Conservation (phyloP, 164 flowering plant genomes). For the Cinnamomum micranthum region DNA sequence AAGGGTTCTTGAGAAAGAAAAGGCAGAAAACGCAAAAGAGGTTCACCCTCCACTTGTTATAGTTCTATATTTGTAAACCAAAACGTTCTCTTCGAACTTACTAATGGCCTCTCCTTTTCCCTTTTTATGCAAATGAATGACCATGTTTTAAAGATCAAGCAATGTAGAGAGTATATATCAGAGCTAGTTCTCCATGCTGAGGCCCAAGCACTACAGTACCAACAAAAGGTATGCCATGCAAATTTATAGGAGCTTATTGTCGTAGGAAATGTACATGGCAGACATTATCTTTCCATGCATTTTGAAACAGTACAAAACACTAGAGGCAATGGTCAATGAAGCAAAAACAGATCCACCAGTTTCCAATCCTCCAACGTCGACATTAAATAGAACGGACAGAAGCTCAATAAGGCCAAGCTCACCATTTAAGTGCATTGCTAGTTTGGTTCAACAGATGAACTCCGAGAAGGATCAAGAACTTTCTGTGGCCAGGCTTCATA, state of each 20-base stretch:
- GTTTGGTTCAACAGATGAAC: constrained; percentile 78
- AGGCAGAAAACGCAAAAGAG: constrained; percentile 50
- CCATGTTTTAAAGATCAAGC: constrained; percentile 46
- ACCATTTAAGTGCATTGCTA: constrained; percentile 80
- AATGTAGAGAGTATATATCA: constrained; percentile 61
- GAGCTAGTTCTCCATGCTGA: constrained; percentile 83
- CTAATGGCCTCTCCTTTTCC: constrained; percentile 7
- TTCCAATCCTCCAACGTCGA: constrained; percentile 22
- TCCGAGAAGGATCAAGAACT: constrained; percentile 77
- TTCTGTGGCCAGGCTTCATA: constrained; percentile 48
- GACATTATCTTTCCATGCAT: neutral
- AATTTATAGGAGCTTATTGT: neutral
- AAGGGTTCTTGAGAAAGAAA: constrained; percentile 55
- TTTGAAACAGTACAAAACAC: constrained; percentile 59
- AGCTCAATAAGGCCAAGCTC: constrained; percentile 61
- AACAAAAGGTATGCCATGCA: constrained; percentile 60
- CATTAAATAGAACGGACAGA: constrained; percentile 46
- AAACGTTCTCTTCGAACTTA: neutral
- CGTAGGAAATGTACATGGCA: neutral
- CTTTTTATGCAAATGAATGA: constrained; percentile 1
- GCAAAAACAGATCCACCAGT: constrained; percentile 35
- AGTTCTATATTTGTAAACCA: neutral
- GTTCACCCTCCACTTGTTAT: constrained; percentile 24
- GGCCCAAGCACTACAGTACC: constrained; percentile 79
- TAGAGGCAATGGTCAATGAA: constrained; percentile 75